phyloP scores from a whole-genome alignment of 2,329 filamentous ascomycete genomes.

The Colletotrichum sojae region DNA sequence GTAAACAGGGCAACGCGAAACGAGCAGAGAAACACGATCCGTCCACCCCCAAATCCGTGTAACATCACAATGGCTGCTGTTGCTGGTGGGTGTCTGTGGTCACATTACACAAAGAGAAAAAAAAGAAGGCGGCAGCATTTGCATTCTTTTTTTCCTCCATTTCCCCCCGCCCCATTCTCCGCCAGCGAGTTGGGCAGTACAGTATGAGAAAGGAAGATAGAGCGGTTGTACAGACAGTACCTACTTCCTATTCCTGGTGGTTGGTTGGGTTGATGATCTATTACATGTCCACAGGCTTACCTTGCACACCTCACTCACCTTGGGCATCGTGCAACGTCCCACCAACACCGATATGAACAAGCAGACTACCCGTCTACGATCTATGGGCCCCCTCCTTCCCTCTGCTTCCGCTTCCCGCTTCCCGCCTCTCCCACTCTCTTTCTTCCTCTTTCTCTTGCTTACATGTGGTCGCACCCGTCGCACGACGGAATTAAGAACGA shows the following conservation, averaged over 20 bases:
- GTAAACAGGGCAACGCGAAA: not conserved
- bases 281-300: not conserved
- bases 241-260: not conserved
- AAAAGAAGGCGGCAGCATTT: not conserved
- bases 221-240: not conserved
- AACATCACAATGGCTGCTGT: no score
- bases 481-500: not conserved
- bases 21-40: no score
- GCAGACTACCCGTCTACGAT: slow-evolving; percentile 40
- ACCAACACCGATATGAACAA: slow-evolving; percentile 39
- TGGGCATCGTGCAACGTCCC: slow-evolving; percentile 24
- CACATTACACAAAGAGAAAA: slow-evolving; percentile 1
- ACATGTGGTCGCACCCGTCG: not conserved
- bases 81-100: not conserved
- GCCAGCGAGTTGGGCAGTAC: no score
- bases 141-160: not conserved
- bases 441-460: not conserved
- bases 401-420: not conserved
- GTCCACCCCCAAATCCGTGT: no score
- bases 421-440: not conserved
- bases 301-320: not conserved
- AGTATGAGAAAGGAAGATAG: no score
- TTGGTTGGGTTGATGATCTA: not conserved
- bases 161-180: not conserved
- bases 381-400: slow-evolving; percentile 6